Evolutionary conservation across 768 basidiomycete genomes (phyloP).

Genomic region (Pleurotus ostreatus): DNA sequence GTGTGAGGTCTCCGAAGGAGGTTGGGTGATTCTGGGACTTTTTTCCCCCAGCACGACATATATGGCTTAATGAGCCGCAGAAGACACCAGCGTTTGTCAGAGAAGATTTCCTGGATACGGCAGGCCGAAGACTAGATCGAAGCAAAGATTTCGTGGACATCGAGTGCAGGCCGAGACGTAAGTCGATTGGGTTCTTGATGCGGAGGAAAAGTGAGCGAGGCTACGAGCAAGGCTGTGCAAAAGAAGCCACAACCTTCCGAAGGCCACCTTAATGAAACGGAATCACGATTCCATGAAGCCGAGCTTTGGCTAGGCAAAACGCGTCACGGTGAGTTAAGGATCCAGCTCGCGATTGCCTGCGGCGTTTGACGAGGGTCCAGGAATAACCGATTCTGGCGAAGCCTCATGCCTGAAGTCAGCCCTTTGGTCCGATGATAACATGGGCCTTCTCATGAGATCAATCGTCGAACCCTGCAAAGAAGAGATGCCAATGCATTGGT

Average conservation of each 20-base stretch:
- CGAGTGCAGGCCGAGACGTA: neutral
- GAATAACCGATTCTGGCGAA: no score
- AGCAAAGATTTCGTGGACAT: neutral
- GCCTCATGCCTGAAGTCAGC: no score
- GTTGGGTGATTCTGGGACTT: neutral
- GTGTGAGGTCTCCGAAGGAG: neutral
- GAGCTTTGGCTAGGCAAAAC: neutral
- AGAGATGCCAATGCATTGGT: no score
- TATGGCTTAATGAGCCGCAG: conserved; percentile 5
- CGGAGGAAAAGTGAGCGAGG: conserved; percentile 1
- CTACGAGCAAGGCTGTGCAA: neutral
- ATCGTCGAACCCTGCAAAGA: no score
- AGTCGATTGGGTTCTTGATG: neutral
- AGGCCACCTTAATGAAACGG: neutral
- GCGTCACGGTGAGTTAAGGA: neutral
- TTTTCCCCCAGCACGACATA: neutral
- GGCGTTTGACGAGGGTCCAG: no score
- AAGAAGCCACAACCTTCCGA: conserved; percentile 4
- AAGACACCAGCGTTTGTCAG: neutral
- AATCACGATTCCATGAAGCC: neutral
- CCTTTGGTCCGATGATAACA: no score
- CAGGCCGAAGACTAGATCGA: neutral
- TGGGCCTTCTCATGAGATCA: no score
- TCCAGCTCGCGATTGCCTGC: neutral
- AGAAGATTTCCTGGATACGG: neutral